Conservation (phyloP, 2,329 filamentous ascomycete genomes). For the Colletotrichum sp. region DNA sequence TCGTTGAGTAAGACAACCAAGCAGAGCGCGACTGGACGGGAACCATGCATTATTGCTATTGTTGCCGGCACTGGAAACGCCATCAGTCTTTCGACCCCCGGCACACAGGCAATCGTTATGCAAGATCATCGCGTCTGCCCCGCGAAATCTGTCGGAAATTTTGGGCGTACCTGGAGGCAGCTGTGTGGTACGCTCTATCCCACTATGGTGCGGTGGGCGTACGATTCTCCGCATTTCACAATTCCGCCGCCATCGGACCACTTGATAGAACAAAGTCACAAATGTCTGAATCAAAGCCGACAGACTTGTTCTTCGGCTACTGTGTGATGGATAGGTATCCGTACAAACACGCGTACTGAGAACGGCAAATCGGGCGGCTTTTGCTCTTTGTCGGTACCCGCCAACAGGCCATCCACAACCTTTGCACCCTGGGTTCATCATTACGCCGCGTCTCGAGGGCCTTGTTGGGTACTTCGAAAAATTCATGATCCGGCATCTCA, state of each 20-base stretch:
- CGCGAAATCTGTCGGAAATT: conserved; percentile 13
- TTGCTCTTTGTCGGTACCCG: not conserved
- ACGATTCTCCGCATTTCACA: conserved; percentile 5
- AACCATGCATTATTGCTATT: conserved; percentile 2
- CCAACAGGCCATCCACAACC: not conserved
- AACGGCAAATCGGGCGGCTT: not conserved
- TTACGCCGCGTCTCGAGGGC: not conserved
- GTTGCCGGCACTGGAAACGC: not conserved
- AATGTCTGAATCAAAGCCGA: not conserved
- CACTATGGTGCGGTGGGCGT: conserved; percentile 10
- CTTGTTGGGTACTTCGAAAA: not conserved
- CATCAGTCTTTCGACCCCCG: not conserved
- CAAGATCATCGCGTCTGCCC: conserved; percentile 20
- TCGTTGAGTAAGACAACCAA: not conserved
- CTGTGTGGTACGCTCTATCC: not conserved
- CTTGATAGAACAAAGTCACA: not conserved
- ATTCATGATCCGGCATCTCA: not conserved
- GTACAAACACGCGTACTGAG: not conserved
- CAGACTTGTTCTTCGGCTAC: not conserved
- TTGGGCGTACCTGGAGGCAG: not conserved
- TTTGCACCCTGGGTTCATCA: not conserved
- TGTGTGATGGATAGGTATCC: not conserved
- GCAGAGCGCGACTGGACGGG: not conserved
- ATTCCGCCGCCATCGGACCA: not conserved
- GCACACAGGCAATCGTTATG: not conserved